These are phyloP conservation scores for Elymus sibiricus DNA, from an alignment of 176 grass and related monocot species.

Conservation along the genomic window DNA sequence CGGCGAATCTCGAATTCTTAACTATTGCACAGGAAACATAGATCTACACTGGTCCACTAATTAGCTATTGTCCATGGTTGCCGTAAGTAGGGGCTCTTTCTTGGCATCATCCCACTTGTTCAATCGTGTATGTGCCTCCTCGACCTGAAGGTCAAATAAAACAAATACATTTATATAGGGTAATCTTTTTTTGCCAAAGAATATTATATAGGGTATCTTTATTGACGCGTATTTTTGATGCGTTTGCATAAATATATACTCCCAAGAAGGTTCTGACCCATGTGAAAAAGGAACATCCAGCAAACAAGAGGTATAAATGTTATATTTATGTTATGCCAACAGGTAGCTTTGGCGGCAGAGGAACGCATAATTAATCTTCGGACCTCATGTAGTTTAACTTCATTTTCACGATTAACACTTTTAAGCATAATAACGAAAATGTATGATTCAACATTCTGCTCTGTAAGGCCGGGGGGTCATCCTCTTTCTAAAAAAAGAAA, in stretches of 20 bases:
- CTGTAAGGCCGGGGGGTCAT: too few relatives aligned
- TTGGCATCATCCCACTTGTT: constrained; percentile 64
- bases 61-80: neutral
- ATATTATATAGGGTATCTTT: neutral
- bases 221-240: neutral
- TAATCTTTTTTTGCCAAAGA: too few relatives aligned
- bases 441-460: neutral
- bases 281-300: neutral
- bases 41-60: neutral
- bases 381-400: neutral
- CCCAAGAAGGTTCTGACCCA: neutral
- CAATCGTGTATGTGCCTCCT: constrained; percentile 16
- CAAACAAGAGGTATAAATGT: neutral
- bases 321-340: too few relatives aligned
- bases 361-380: neutral
- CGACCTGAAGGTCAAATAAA: constrained; percentile 47
- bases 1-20: neutral
- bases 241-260: neutral
- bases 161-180: neutral
- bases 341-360: too few relatives aligned
- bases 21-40: neutral
- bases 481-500: too few relatives aligned
- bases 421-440: neutral
- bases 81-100: constrained; percentile 56
- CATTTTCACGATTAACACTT: neutral